Evolutionary conservation across 345 rosid species (phyloP), one percentile per base, ranked within the genome.

Genomic region (Salix exigua): DNA sequence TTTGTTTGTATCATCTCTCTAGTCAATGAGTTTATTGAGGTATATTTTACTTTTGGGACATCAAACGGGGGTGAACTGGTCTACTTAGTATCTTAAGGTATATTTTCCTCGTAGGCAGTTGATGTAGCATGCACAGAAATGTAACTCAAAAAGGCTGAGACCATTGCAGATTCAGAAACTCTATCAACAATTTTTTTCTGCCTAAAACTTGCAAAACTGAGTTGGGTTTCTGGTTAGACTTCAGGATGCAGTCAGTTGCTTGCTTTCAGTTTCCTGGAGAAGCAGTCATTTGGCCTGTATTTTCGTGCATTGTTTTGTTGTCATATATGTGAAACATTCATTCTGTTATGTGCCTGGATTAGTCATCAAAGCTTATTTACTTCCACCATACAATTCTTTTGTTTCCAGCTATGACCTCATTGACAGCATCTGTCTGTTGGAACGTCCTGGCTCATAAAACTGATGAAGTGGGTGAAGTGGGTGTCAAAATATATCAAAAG

Each of bases 351-450:
- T 44, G 66, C 44, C 44, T 66, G 55, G 65, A 12, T 58, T 51
- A 25, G 26, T 0, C 33, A 64, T 26, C 2, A 70, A 74, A 76
- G 74, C 62, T 75, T 64, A 46, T 35, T 13, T 46, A 46, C 58
- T 68, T 26, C 58, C 46, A 31, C 31, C 65, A 58, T 72, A 72
- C 51, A 30, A 64, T 66, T 64, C 62, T 79, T 77, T 76, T 63
- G 35, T 81, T 81, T 84, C 33, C 94, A 94, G 99, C 91, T 72
- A 88, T 93, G 99, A 86, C 83, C 70, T 64, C 84, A 38, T 85
- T 95, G 83, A 88, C 88, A 28, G 91, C 99, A 55, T 91, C 97
- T 48, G 82, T 93, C 83, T 91, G 97, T 83, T 95, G 99, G 97
- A 95, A 95, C 75, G 87, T 95, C 73, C 85, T 93, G 80, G 97